Conservation (phyloP, 345 rosid genomes). For the Moricandia arvensis region DNA sequence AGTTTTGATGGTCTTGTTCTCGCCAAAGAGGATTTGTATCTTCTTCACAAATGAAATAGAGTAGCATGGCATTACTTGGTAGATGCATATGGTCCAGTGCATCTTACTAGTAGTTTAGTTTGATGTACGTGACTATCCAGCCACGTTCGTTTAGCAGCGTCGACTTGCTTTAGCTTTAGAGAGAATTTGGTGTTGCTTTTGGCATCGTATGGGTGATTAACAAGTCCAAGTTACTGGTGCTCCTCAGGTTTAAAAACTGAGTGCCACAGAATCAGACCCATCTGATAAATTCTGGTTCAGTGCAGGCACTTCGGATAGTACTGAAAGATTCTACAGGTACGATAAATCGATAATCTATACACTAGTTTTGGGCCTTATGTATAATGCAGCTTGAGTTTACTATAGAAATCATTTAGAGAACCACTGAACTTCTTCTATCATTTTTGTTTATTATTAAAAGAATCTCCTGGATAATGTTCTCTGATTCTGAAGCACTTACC, state of each 20-base stretch:
- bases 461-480: background rate
- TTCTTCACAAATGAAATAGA: background rate
- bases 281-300: background rate
- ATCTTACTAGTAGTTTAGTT: conserved; percentile 9
- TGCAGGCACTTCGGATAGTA: background rate
- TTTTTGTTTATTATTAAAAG: background rate
- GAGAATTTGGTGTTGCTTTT: background rate
- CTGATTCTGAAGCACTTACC: background rate
- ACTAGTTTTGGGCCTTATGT: background rate
- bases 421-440: background rate
- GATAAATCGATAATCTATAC: background rate
- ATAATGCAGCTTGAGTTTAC: background rate
- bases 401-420: background rate
- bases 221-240: background rate
- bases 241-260: background rate
- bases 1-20: conserved; percentile 1
- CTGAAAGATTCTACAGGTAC: conserved; percentile 12
- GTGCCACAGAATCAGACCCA: background rate
- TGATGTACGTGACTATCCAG: background rate
- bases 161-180: background rate
- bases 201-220: background rate
- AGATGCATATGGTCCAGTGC: conserved; percentile 9
- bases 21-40: background rate
- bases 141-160: background rate
- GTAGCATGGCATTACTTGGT: background rate